Evolutionary conservation across 2,329 filamentous ascomycete genomes (phyloP), one percentile per base, ranked within the genome.

Genomic region (Calonectria pseudoreteaudii): DNA sequence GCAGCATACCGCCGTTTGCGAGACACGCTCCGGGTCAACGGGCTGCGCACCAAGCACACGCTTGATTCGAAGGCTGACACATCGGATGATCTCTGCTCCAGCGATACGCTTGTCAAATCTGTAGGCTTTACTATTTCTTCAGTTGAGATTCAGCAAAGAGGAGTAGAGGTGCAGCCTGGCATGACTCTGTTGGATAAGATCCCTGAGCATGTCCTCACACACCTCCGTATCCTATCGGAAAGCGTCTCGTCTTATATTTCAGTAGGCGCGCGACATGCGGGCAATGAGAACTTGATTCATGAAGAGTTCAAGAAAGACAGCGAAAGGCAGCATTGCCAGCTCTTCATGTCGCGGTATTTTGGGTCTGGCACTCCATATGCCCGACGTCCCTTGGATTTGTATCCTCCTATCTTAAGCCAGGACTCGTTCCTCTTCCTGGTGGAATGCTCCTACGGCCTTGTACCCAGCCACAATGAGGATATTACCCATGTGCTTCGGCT

Each of bases 81-180:
- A 49, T 79, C 81, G 20, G 86, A 88, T 65, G 87, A 91, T 70
- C 82, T 93, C 7, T 86, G 85, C 70, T 85, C 83, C 28, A 90
- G 89, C 71, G 92, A 94, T 78, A 89, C 90, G 1, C 84, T 95
- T 14, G 90, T 92, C 18, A 88, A 89, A 72, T 88, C 92, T 2
- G 91, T 98, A 18, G 96, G 95, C 2, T 95, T 93, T 82, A 96
- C 96, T 0, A 95, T 99, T 72, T 93, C 95, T 11, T 93, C 95
- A 0, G 92, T 94, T 5, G 97, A 99, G 85, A 98, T 98, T 77
- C 93, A 96, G 76, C 95, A 98, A 83, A 93, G 97, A 79, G 97
- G 97, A 9, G 88, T 95, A 4, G 94, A 95, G 78, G 92, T 92
- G 28, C 91, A 94, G 76, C 90, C 91, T 60, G 93, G 94, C 68